Evolutionary conservation across 306 rosid genomes (phyloP), one percentile per base, ranked within the genome.

Genomic region (Sphenostylis stenocarpa): DNA sequence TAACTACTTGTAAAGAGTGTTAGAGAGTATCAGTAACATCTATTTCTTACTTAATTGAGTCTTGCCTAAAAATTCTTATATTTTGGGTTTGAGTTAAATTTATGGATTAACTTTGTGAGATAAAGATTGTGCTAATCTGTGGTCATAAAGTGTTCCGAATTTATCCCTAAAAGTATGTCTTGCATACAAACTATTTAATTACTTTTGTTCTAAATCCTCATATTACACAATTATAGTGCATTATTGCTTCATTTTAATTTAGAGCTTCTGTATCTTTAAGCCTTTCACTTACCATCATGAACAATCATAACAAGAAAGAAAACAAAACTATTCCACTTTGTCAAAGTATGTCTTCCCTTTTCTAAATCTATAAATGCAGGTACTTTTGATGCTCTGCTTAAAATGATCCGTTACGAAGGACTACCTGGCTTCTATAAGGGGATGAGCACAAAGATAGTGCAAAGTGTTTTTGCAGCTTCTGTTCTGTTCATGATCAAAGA

Each of bases 401-500:
- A 92, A 87, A 90, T 92, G 90, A 88, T 90, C 77, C 85, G 82
- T 31, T 83, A 88, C n/a, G 97, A 92, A 84, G 97, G 97, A 23
- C 69, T 92, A 36, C 81, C 82, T 11, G 87, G 90, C 31, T 90
- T 92, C 84, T 92, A 90, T 76, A 87, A 87, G 82, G 97, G 97
- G 39, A 92, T 92, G 97, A 88, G 96, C 81, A 92, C 93, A 53
- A 92, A 92, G 85, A 92, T 90, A 45, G 93, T 87, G 10, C 97
- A 92, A 66, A 90, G 97, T 80, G 97, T 90, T 77, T 92, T 92
- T 84, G 97, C 93, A 6, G 95, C 97, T 67, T 91, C 95, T 70
- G 88, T 91, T 73, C 85, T 91, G 29, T 91, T 91, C 83, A 90
- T 92, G 96, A 58, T 90, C 43, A 90, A 92, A 84, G 97, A 92